Evolutionary conservation across 148 eudicot genomes (phyloP).

Genomic region (Drosera capensis): DNA sequence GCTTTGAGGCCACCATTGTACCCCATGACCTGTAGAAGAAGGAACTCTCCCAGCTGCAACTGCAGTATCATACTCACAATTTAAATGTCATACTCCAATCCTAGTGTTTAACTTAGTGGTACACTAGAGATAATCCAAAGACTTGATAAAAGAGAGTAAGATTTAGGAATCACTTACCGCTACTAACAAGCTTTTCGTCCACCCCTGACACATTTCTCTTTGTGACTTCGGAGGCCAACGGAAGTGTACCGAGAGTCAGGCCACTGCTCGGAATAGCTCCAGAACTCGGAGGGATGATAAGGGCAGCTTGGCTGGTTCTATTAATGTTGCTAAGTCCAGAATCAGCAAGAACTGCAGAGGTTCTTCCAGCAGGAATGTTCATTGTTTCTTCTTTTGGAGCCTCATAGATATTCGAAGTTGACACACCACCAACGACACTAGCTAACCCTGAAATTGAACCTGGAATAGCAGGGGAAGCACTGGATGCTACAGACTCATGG

Average conservation of each 20-base stretch:
- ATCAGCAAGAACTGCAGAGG: slow-evolving; percentile 59
- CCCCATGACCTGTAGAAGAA: slow-evolving; percentile 64
- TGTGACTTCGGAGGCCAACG: slow-evolving; percentile 50
- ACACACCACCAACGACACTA: slow-evolving; percentile 21
- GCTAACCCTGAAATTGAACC: slow-evolving; percentile 23
- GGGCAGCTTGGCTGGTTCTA: slow-evolving; percentile 37
- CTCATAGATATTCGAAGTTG: slow-evolving; percentile 35
- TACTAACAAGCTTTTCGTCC: slow-evolving; percentile 67
- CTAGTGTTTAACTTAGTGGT: no score
- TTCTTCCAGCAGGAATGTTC: slow-evolving; percentile 46
- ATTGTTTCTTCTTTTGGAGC: slow-evolving; percentile 43
- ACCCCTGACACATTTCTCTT: slow-evolving; percentile 60
- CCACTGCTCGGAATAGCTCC: slow-evolving; percentile 42
- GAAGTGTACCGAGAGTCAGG: slow-evolving; percentile 33
- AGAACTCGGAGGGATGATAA: slow-evolving; percentile 34
- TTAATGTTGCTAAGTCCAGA: slow-evolving; percentile 39
- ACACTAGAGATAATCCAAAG: no score
- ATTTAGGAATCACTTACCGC: no score
- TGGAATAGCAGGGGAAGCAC: slow-evolving; percentile 28
- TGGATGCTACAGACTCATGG: slow-evolving; percentile 18
- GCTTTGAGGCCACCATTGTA: slow-evolving; percentile 97
- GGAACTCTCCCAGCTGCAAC: slow-evolving; percentile 46
- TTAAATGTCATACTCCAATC: no score
- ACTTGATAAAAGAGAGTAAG: slow-evolving; percentile 28
- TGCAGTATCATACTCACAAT: no score